Conservation (phyloP, 176 grass and related monocot genomes). For the Paspalum notatum region DNA sequence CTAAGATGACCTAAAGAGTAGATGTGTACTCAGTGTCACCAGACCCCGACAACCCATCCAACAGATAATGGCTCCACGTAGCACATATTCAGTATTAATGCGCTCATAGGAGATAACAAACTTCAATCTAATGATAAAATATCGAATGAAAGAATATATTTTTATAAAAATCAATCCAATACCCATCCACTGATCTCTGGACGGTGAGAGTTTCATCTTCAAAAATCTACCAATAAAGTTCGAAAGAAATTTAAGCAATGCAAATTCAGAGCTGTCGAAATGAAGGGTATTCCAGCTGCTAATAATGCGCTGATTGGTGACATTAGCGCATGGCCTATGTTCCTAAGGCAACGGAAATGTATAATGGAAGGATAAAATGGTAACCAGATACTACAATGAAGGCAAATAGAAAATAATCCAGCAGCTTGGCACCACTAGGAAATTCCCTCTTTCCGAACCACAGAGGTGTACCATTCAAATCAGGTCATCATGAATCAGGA, state of each 20-base stretch:
- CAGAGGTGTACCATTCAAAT: conserved; percentile 26
- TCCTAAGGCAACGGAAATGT: not conserved
- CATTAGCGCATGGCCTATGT: not conserved
- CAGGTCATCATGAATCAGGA: conserved; percentile 24
- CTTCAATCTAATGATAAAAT: not conserved
- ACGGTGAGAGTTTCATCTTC: not conserved
- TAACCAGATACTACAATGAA: no score
- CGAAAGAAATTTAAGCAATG: not conserved
- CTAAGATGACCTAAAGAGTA: no score
- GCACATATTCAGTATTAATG: not conserved
- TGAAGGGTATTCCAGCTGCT: conserved; percentile 24
- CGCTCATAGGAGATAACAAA: no score
- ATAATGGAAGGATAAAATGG: no score
- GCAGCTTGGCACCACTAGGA: not conserved
- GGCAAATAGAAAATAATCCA: conserved; percentile 13
- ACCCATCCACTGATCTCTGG: conserved; percentile 13
- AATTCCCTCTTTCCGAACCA: not conserved
- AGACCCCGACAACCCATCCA: no score
- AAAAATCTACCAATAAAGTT: not conserved
- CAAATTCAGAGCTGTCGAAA: conserved; percentile 30
- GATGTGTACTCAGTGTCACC: no score
- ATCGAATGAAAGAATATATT: conserved; percentile 34
- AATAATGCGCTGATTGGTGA: not conserved
- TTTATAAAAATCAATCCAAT: not conserved
- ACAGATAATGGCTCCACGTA: no score